Evolutionary conservation across 768 basidiomycete species (phyloP).

Genomic region (Hypholoma fasciculare): DNA sequence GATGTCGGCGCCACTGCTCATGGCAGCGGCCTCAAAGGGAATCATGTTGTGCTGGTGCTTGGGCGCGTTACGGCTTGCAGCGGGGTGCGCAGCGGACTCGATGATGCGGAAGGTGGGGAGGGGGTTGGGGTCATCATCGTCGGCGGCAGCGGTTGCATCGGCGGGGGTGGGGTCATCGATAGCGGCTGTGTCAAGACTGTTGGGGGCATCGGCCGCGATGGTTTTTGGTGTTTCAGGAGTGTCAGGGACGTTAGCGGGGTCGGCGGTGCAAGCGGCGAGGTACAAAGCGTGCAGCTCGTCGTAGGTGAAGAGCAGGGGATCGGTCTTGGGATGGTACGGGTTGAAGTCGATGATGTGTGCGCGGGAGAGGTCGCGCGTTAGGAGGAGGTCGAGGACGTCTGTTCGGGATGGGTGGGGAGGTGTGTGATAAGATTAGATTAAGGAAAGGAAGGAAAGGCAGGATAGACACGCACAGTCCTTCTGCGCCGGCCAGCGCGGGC

Average conservation of each 20-base stretch:
- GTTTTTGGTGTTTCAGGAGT: too few relatives aligned
- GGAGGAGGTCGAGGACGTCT: constrained; percentile 88
- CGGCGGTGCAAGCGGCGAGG: neutral
- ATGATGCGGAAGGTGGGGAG: constrained; percentile 62
- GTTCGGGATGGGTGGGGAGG: constrained; percentile 1
- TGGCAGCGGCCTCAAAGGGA: constrained; percentile 81
- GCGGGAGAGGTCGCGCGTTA: constrained; percentile 75
- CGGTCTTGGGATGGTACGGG: constrained; percentile 84
- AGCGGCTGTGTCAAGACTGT: neutral
- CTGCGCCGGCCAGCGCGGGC: constrained; percentile 53
- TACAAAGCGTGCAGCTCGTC: constrained; percentile 60
- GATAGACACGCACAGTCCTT: constrained; percentile 60
- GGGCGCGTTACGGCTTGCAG: constrained; percentile 66
- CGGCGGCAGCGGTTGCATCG: neutral
- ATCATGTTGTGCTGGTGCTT: constrained; percentile 86
- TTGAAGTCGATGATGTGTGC: constrained; percentile 92
- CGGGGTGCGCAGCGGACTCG: constrained; percentile 73
- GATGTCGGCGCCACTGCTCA: constrained; percentile 74
- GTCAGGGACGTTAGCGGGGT: neutral
- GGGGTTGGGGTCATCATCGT: neutral
- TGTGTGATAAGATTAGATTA: too few relatives aligned
- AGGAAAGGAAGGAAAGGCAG: neutral
- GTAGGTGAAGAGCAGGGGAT: constrained; percentile 84
- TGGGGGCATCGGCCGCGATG: neutral
- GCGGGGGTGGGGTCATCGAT: neutral